phyloP scores from a whole-genome alignment of 495 filamentous ascomycete genomes.

The Platismatia glauca region DNA sequence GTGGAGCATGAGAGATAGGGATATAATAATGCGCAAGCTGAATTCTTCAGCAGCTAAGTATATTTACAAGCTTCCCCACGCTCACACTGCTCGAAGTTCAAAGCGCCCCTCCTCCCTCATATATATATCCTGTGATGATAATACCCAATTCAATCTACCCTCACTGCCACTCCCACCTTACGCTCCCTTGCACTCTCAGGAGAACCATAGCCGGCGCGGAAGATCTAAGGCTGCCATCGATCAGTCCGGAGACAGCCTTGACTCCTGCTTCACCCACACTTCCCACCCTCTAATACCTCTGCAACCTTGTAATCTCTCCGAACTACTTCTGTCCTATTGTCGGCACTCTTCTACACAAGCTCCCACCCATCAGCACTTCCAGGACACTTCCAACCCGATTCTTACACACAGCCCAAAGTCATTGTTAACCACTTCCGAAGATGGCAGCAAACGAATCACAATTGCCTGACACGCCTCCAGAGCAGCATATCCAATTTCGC shows the following conservation, averaged over 20 bases:
- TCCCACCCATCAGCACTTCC: background rate
- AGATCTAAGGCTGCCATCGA: background rate
- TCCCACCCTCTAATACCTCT: too few species aligned
- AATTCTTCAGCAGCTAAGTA: background rate
- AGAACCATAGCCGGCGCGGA: background rate
- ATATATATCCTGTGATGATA: background rate
- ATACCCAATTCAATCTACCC: background rate
- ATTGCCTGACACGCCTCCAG: constrained; percentile 10
- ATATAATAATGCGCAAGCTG: background rate
- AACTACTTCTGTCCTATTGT: background rate
- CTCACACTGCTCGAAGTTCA: background rate
- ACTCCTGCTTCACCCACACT: background rate
- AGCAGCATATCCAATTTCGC: constrained; percentile 7
- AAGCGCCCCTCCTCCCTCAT: background rate
- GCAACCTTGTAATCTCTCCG: background rate
- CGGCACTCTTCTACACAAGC: background rate
- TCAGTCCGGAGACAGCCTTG: background rate
- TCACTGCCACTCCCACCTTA: background rate
- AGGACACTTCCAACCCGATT: background rate
- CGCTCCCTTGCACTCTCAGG: background rate
- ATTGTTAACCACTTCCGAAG: background rate
- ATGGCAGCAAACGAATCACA: background rate
- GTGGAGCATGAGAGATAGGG: background rate
- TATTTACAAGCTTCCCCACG: background rate
- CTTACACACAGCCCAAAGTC: background rate